Evolutionary conservation across 2,329 filamentous ascomycete species (phyloP), one percentile per base, ranked within the genome.

Genomic region (Trichoderma sp.): DNA sequence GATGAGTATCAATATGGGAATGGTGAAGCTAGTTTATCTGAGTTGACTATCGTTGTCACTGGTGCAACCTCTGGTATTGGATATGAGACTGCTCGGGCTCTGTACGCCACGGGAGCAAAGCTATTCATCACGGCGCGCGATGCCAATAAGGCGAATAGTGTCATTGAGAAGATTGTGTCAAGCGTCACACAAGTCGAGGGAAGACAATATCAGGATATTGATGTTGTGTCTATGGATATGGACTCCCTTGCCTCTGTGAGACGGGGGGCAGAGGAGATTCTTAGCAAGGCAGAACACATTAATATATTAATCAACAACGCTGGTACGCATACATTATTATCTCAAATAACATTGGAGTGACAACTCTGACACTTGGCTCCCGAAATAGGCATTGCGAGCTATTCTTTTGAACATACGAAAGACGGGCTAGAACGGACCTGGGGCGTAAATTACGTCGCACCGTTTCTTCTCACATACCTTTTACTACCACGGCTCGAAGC

Each of bases 291-390:
- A 6, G 2, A 48, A 7, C 15, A 19, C 1, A 60, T 48, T 5
- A 60, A 34, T 19, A 15, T 60, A 25, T 48, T 60, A 15, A 60
- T 60, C 39, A 60, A 60, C 57, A 60, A 60, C 27, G 37, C 57
- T 3, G 57, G 57, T 60, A 2, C 0, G 35, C n/a, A 42, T 15
- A 12, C 4, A 59, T 2, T 15, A 3, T 22, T 1, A 29, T 32
- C 25, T 15, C 19, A 6, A 32, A 2, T 32, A 13, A 13, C 25
- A 34, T 10, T 22, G 6, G 1, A 13, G 5, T 17, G 1, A 17
- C 25, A 4, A 17, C n/a, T 8, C 32, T 37, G 25, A 35, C 5
- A 15, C 3, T 1, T 32, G 9, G 4, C 9, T 19, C 7, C 9
- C 57, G 5, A 19, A 4, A 22, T 15, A 60, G 57, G 57, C 6